Evolutionary conservation across 1,139 yeast genomes (phyloP), one percentile per base, ranked within the genome.

Genomic region (Candida mesenterica): DNA sequence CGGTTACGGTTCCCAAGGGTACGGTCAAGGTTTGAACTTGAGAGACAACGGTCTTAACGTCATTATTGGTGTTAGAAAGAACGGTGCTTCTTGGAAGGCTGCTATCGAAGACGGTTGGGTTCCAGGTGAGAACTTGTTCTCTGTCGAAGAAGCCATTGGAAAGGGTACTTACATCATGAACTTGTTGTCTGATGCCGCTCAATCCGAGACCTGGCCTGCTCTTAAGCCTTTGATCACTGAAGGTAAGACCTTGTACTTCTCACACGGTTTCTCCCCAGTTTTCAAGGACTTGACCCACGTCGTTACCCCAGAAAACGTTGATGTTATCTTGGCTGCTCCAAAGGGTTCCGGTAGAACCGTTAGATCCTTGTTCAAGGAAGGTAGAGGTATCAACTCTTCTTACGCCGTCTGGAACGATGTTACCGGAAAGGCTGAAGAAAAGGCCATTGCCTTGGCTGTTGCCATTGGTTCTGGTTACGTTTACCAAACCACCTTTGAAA

Each of bases 281-380:
- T 92, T 92, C 92, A 88, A 89, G 77, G 90, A 88, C 57, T 82
- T 92, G 74, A 92, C 98, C 67, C 76, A 89, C 62, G 98, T 92
- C 58, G 96, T 81, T 60, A 85, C 96, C 57, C 98, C 98, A 74
- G 71, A 75, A 54, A 86, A 90, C 72, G 80, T 92, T 57, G 98
- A 92, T 65, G 97, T 90, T 56, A 92, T 92, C 73, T 79, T 92
- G 63, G 98, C 92, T 61, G 98, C 98, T 69, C 98, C 98, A 75
- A 92, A 92, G 86, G 98, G 98, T 68, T 90, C 97, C 50, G 98
- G 98, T 75, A 88, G 98, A 79, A 92, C 98, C 57, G 98, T 92
- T 58, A 87, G 98, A 79, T 83, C 97, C 49, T 78, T 92, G 62
- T 92, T 92, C 92, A 90, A 92, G 79, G 98, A 92, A 78, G 98